Percentiles rank a stretch among this genome's conserved stretches.
phyloP scores from a whole-genome alignment of 2,329 filamentous ascomycete genomes.

The Torrubiellomyces zombiae region DNA sequence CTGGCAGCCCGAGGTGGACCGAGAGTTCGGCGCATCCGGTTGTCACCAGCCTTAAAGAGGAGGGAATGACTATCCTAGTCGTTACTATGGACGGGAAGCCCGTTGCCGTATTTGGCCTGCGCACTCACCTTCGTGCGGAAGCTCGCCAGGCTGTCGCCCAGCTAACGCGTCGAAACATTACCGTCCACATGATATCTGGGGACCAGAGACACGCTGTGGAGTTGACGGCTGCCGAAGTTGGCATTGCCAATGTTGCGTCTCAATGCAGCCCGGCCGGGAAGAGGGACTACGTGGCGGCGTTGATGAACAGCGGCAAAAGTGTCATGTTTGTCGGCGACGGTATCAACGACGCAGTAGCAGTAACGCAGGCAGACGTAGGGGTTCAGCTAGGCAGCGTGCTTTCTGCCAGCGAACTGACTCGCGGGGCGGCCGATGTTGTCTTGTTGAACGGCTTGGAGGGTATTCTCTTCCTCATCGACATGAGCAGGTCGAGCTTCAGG shows the following conservation, averaged over 20 bases:
- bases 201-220: constrained; percentile 33
- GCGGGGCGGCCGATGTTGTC: constrained; percentile 38
- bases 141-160: constrained; percentile 25
- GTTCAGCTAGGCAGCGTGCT: constrained; percentile 34
- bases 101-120: constrained; percentile 32
- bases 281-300: constrained; percentile 28
- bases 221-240: constrained; percentile 26
- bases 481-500: constrained; percentile 18
- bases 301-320: constrained; percentile 14
- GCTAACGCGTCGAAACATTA: constrained; percentile 29
- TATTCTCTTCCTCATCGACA: constrained; percentile 32
- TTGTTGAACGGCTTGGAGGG: constrained; percentile 35
- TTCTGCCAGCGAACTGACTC: constrained; percentile 33
- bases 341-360: constrained; percentile 45
- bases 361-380: constrained; percentile 43
- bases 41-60: constrained; percentile 7
- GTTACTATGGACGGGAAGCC: constrained; percentile 13
- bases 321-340: constrained; percentile 48
- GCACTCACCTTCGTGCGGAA: constrained; percentile 17
- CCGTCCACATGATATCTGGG: constrained; percentile 38
- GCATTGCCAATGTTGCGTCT: constrained; percentile 22
- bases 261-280: constrained; percentile 37
- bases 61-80: constrained; percentile 12
- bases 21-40: constrained; percentile 8
- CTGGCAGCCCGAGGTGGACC: constrained; percentile 30